phyloP scores from a whole-genome alignment of 1,139 yeast genomes.

The Kurtzmaniella quercitrusa region DNA sequence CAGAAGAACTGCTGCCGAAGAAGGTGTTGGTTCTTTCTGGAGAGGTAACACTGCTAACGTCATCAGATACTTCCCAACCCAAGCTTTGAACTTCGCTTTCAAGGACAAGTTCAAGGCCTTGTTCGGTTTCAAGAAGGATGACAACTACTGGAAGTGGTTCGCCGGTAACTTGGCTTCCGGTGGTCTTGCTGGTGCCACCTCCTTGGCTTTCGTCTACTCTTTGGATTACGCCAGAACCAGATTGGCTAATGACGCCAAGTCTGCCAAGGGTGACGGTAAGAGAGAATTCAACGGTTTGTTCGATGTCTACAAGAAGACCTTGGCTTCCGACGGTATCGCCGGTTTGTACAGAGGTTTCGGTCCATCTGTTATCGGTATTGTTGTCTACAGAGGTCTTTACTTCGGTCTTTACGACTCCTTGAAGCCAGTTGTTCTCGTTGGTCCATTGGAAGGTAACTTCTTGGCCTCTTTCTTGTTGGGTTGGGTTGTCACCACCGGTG shows the following conservation, averaged over 20 bases:
- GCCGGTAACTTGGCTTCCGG: conserved; percentile 56
- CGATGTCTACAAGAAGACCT: conserved; percentile 52
- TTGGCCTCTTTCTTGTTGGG: conserved; percentile 53
- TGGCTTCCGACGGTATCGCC: conserved; percentile 53
- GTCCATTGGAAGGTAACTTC: conserved; percentile 55
- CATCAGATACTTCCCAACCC: conserved; percentile 55
- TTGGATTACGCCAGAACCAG: conserved; percentile 55
- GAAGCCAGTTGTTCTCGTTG: conserved; percentile 52
- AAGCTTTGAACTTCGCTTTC: conserved; percentile 52
- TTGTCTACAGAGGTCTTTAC: conserved; percentile 56
- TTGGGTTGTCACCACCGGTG: conserved; percentile 55
- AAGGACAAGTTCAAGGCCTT: conserved; percentile 49
- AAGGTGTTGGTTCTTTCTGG: conserved; percentile 51
- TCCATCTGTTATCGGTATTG: conserved; percentile 50
- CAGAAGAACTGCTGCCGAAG: conserved; percentile 52
- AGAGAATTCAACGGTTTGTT: conserved; percentile 53
- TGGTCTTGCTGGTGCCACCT: conserved; percentile 56
- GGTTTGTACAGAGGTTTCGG: conserved; percentile 59
- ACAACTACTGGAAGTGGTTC: conserved; percentile 48
- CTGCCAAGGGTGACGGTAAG: conserved; percentile 44
- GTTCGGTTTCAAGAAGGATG: conserved; percentile 53
- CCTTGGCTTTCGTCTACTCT: conserved; percentile 52
- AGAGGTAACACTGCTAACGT: conserved; percentile 57
- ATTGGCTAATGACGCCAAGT: conserved; percentile 54
- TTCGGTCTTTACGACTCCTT: conserved; percentile 53